Evolutionary conservation across 805 yeast genomes (phyloP), one percentile per base, ranked within the genome.

Genomic region (Teunomyces lycoperdinae): DNA sequence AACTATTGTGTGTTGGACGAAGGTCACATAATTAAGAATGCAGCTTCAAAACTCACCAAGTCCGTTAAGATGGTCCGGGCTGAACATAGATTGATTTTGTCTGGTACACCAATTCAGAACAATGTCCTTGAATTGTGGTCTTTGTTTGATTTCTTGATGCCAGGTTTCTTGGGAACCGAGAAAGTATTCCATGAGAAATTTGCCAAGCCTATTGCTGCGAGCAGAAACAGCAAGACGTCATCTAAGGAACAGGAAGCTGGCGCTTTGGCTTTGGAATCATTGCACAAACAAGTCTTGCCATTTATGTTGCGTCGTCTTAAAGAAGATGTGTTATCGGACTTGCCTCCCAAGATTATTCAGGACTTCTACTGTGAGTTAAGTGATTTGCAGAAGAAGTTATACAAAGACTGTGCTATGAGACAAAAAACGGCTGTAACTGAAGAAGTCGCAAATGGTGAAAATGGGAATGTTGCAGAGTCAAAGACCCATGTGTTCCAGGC

Each of bases 81-180:
- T 1, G 90, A 92, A 51, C 99, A 94, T 67, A 72, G 99, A 45
- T 77, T 94, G 54, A 85, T 94, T 35, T 74, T 94, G 51, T 88
- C 98, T 0, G 99, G 99, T 58, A 94, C 99, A 0, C 99, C 99
- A 10, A 94, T 94, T 58, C 99, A 94, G 66, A 94, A 94, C 63
- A 94, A 94, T 61, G 99, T 94, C 2, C 76, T 94, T 38, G 99
- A 94, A 66, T 73, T 94, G 52, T 94, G 99, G 99, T 94, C 99
- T 3, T 73, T 94, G 60, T 94, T 94, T 73, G 99, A 94, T 66
- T 94, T 90, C 66, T 75, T 94, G 65, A 94, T 94, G 99, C 99
- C 99, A 2, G 99, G 99, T 0, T 94, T 94, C 61, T 73, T 94
- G 54, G 99, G 99, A 10, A 84, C 95, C 2, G 99, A 94, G 61